Evolutionary conservation across 345 rosid genomes (phyloP), one percentile per base, ranked within the genome.

Genomic region (Sonneratia caseolaris): DNA sequence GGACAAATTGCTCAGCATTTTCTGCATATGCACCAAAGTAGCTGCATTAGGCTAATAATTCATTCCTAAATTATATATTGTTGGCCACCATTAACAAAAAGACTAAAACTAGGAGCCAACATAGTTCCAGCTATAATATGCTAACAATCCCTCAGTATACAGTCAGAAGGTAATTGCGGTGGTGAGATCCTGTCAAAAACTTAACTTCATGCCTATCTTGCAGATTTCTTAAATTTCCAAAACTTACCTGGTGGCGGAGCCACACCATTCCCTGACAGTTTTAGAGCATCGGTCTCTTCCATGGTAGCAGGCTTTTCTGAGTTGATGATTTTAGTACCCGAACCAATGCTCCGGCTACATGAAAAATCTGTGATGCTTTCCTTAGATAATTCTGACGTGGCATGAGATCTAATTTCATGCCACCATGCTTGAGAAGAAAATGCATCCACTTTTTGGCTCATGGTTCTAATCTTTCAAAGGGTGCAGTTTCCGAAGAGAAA

Each of bases 381-480:
- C 68, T 72, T 67, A 56, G 51, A 75, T 59, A 76, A 80, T 22
- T 76, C 76, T 5, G n/a, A 13, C 45, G 73, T 47, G 40, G 73
- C 66, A 18, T 76, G 66, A 38, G 61, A 76, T 21, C 65, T 73
- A 1, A 66, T 64, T 45, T 67, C 74, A 70, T 59, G 68, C 83
- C 81, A 79, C 84, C 86, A 77, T 57, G 81, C 79, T 74, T 81
- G 81, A 49, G 80, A 72, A 64, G 61, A 71, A 21, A 72, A 40
- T 7, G 72, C 16, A 55, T 68, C 57, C 43, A 59, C 47, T 43
- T 74, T 80, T 55, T 37, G 62, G 48, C 74, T 71, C 86, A 81
- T 80, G 70, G 47, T 74, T 65, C 64, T 16, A 1, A 3, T 24
- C 47, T 61, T 71, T 68, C 45, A 10, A 73, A 45, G 19, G 13